These are phyloP conservation scores for Colletotrichum echinochloae DNA, from an alignment of 2,329 filamentous ascomycete species.

Conservation along the genomic window DNA sequence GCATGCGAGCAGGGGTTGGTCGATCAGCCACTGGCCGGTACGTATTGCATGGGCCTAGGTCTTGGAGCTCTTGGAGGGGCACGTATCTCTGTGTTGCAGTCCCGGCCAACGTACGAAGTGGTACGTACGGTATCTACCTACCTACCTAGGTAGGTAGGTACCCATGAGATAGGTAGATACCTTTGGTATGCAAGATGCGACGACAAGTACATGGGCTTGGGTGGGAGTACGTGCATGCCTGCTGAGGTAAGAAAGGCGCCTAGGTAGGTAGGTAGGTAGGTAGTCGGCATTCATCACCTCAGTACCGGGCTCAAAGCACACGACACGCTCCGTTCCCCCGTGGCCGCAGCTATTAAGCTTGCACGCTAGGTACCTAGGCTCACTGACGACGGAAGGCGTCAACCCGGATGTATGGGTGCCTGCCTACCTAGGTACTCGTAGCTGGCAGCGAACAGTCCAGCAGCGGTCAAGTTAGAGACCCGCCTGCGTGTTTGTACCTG, in stretches of 20 bases:
- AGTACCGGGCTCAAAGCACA: neutral
- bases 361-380: conserved; percentile 8
- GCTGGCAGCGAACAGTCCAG: neutral
- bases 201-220: no score
- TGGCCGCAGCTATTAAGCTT: no score
- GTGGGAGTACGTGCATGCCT: no score
- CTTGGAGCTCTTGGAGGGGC: neutral
- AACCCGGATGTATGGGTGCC: neutral
- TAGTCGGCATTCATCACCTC: neutral
- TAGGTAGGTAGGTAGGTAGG: no score
- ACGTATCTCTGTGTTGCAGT: conserved; percentile 2
- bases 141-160: no score
- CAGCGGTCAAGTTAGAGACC: neutral
- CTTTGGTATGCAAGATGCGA: no score
- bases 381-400: conserved; percentile 23
- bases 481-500: neutral
- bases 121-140: no score
- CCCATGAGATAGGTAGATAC: no score
- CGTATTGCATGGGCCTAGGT: neutral
- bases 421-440: neutral
- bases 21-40: conserved; percentile 35
- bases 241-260: no score
- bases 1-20: neutral
- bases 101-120: no score
- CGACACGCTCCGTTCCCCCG: neutral